Base-by-base conservation (phyloP, 108 stramenopile genomes). In the Skeletonema menzelii region DNA sequence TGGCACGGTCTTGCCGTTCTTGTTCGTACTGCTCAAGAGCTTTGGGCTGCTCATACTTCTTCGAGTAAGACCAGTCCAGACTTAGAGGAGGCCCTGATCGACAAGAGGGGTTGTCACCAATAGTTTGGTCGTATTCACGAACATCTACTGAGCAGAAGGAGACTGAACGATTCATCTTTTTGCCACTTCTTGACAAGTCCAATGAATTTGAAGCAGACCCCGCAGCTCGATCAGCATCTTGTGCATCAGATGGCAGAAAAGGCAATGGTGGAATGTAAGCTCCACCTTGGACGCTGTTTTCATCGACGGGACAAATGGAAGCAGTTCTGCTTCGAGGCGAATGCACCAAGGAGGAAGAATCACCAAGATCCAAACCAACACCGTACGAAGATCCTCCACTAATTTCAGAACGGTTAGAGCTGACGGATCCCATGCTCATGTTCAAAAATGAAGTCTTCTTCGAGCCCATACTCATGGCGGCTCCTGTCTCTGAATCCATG, bases 31-130 rank as follows among this genome's bases (percentile, higher is more conserved):
- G 68, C 6, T 77, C 69, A 0, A 77, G 27, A 11, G 28, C 14
- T 32, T 77, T 77, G 19, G 49, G 49, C 49, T 53, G 6, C 20
- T 65, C 62, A 20, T 56, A 70, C 27, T 68, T 63, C 44, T 77
- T 77, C 34, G 76, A 77, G 44, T 77, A 77, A 46, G 68, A 65
- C 77, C 77, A 79, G 35, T 71, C 70, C 4, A 79, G 70, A 32
- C 62, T 70, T 35, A 75, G 62, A 15, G 73, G 73, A 61, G 73
- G 73, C 13, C 73, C 73, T 40, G 69, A 63, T 44, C 63, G 35
- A 35, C 59, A 61, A 60, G 69, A 59, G 17, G 76, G 76, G 57
- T 82, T 65, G 61, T 82, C 81, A 2, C 81, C 81, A 13, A 82
- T 28, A 31, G 47, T 78, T 34, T 65, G 76, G 38, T 56, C 69